phyloP scores from a whole-genome alignment of 2,329 filamentous ascomycete genomes.

The Penicillium sp. region DNA sequence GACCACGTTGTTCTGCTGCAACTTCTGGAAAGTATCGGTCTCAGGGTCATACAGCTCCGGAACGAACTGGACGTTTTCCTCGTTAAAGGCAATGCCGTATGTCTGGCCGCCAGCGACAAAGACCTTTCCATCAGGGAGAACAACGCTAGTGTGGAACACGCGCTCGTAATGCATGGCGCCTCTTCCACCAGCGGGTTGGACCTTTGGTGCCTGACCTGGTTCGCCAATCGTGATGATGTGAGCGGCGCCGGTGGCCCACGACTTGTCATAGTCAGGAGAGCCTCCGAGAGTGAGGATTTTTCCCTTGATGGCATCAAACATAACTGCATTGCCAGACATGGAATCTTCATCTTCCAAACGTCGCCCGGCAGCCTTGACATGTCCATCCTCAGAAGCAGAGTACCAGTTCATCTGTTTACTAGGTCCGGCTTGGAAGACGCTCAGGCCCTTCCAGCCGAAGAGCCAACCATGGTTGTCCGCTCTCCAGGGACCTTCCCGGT shows the following conservation, averaged over 20 bases:
- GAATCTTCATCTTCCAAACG: constrained; percentile 48
- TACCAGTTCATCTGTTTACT: constrained; percentile 59
- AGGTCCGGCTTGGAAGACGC: constrained; percentile 57
- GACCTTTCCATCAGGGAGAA: constrained; percentile 51
- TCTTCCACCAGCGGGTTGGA: constrained; percentile 47
- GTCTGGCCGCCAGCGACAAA: constrained; percentile 51
- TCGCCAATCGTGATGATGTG: constrained; percentile 51
- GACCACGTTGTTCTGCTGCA: constrained; percentile 17
- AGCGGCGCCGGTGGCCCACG: constrained; percentile 44
- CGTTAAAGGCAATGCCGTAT: constrained; percentile 46
- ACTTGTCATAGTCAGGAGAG: constrained; percentile 46
- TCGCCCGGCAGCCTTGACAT: constrained; percentile 42
- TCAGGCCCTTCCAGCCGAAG: constrained; percentile 49
- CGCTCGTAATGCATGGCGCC: constrained; percentile 46
- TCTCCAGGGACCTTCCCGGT: constrained; percentile 40
- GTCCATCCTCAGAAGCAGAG: constrained; percentile 44
- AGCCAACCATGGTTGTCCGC: constrained; percentile 57
- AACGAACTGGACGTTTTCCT: constrained; percentile 39
- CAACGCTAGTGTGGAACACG: constrained; percentile 48
- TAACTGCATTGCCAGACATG: constrained; percentile 57
- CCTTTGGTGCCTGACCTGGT: constrained; percentile 26
- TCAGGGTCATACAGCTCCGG: constrained; percentile 50
- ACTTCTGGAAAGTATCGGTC: constrained; percentile 39
- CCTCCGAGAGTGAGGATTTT: constrained; percentile 58
- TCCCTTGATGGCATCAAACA: constrained; percentile 56